Base-by-base conservation (phyloP, 352 stramenopile species). In the Peronospora belbahrii region DNA sequence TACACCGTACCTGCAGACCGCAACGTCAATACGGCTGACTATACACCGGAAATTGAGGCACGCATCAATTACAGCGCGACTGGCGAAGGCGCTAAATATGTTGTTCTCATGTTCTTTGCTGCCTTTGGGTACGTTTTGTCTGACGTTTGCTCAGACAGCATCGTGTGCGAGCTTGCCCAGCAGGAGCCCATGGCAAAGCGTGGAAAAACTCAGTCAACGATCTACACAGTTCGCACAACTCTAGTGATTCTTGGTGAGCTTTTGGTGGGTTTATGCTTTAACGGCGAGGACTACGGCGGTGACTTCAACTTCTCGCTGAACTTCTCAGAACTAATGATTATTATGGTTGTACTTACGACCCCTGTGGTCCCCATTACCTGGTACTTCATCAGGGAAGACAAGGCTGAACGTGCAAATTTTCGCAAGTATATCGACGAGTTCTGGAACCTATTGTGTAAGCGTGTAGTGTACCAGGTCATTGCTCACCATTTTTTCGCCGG, bases 41-140 rank as follows among this genome's bases (percentile, higher is more conserved):
- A 72, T 37, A 59, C 52, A 0, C 33, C 50, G 6, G 62, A 74
- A 15, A 59, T 65, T 9, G 25, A 48, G n/a, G 52, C 49, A 22
- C 48, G 54, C 8, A 57, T 82, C 55, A 78, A 83, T 61, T 40
- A 61, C 7, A 19, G 47, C n/a, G 67, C 67, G 8, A 54, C 62
- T 18, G 27, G 43, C 10, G 44, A 68, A 55, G 59, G 59, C 2
- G 60, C 45, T 28, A 67, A 63, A 37, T 79, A 71, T 40, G 46
- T 77, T 13, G 35, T 77, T 14, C 54, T 78, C 47, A 78, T 85
- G 56, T 70, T 76, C 62, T 63, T 82, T 7, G 43, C 80, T 13
- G 71, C 75, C 6, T 48, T 83, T 30, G 75, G 75, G 19, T 88
- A 87, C 53, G 66, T 87, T 23, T 59, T 75, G 43, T 74, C 76